phyloP scores from a whole-genome alignment of 352 stramenopile genomes.

The Phytophthora meadii region DNA sequence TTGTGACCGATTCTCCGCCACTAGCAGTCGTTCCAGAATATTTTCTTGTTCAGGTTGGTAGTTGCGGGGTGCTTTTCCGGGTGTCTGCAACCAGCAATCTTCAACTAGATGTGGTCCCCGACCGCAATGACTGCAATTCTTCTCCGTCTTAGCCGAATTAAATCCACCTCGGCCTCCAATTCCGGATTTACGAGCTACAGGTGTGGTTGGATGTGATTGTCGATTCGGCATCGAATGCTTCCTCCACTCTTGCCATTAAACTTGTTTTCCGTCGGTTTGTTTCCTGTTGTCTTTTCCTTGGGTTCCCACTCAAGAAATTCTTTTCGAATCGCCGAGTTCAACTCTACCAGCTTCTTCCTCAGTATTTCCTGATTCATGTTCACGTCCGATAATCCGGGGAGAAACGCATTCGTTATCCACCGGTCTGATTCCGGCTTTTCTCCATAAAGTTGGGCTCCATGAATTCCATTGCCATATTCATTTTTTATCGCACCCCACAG shows the following conservation, averaged over 20 bases:
- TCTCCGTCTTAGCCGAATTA: too few relatives aligned
- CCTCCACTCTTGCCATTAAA: not conserved
- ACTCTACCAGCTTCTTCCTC: conserved; percentile 3
- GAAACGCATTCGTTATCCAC: conserved; percentile 24
- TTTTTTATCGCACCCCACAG: conserved; percentile 15
- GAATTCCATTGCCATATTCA: conserved; percentile 11
- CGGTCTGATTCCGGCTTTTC: conserved; percentile 11
- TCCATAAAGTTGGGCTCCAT: conserved; percentile 23
- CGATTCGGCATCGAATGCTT: too few relatives aligned
- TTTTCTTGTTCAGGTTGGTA: too few relatives aligned
- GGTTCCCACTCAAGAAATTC: conserved; percentile 18
- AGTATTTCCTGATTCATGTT: conserved; percentile 17
- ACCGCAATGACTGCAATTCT: too few relatives aligned
- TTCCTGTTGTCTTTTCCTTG: not conserved
- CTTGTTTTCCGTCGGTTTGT: not conserved
- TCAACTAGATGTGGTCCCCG: too few relatives aligned
- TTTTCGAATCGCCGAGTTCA: conserved; percentile 15
- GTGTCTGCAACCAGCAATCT: too few relatives aligned
- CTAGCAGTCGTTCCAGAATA: too few relatives aligned
- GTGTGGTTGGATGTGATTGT: too few relatives aligned
- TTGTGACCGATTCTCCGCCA: too few relatives aligned
- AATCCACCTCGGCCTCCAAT: too few relatives aligned
- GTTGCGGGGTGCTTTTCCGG: too few relatives aligned
- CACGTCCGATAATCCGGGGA: conserved; percentile 14
- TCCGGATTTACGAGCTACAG: too few relatives aligned